These are phyloP conservation scores for Rutstroemia sp. DNA, from an alignment of 2,329 filamentous ascomycete genomes.

Conservation along the genomic window DNA sequence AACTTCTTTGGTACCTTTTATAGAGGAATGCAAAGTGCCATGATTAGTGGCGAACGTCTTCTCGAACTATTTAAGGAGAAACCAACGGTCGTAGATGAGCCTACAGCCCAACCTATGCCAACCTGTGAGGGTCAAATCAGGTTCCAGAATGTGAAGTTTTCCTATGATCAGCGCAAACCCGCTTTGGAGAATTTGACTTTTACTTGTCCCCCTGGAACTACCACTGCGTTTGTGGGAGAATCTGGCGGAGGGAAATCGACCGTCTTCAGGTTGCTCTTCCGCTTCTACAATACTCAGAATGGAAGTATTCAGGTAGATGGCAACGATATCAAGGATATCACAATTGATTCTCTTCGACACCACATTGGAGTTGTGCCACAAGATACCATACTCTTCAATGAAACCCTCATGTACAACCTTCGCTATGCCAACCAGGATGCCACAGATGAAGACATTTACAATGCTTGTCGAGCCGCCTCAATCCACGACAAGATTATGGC, in stretches of 20 bases:
- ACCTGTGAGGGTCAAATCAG: slow-evolving; percentile 73
- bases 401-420: slow-evolving; percentile 90
- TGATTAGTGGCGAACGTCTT: slow-evolving; percentile 95
- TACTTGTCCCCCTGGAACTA: slow-evolving; percentile 80
- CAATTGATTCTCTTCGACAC: slow-evolving; percentile 84
- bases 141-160: slow-evolving; percentile 85
- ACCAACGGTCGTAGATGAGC: slow-evolving; percentile 78
- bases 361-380: slow-evolving; percentile 96
- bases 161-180: slow-evolving; percentile 80
- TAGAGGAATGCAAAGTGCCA: slow-evolving; percentile 86
- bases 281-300: slow-evolving; percentile 82
- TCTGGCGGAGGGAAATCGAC: slow-evolving; percentile 97
- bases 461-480: slow-evolving; percentile 76
- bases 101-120: slow-evolving; percentile 53
- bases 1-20: slow-evolving; percentile 96
- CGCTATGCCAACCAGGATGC: slow-evolving; percentile 79
- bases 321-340: slow-evolving; percentile 74
- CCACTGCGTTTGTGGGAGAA: slow-evolving; percentile 91
- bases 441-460: slow-evolving; percentile 73
- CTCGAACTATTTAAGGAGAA: slow-evolving; percentile 94
- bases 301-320: slow-evolving; percentile 82
- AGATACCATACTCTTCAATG: slow-evolving; percentile 92
- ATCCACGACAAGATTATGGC: slow-evolving; percentile 88
- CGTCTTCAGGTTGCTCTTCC: slow-evolving; percentile 89
- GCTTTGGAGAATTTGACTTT: slow-evolving; percentile 81